phyloP scores from a whole-genome alignment of 1,139 yeast species.

The Kodamaea sp. region DNA sequence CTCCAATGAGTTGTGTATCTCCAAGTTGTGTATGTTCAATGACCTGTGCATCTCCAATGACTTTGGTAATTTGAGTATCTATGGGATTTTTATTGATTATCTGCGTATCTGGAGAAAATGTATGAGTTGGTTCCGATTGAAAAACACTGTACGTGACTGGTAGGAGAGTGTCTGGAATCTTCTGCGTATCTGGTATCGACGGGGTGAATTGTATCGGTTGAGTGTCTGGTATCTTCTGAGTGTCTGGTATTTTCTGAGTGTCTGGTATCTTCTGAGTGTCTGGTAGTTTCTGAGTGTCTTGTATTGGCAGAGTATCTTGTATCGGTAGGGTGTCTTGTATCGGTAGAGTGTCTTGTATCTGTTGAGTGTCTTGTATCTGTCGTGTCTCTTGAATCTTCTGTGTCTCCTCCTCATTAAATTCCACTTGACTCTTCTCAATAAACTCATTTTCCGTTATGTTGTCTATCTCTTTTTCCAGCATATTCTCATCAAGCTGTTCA shows the following conservation, averaged over 20 bases:
- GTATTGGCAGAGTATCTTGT: slow-evolving; percentile 2
- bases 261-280: slow-evolving; percentile 1
- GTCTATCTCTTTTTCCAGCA: no score
- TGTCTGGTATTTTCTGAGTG: slow-evolving; percentile 1
- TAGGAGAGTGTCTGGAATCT: slow-evolving; percentile 1
- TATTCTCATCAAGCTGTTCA: no score
- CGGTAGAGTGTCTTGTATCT: neutral
- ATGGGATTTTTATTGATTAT: neutral
- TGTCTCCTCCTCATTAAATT: neutral
- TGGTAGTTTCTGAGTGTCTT: neutral
- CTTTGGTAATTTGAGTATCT: slow-evolving; percentile 1
- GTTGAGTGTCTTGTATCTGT: neutral
- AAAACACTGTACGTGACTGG: slow-evolving; percentile 1
- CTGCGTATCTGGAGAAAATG: slow-evolving; percentile 2
- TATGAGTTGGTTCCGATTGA: neutral
- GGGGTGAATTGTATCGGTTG: slow-evolving; percentile 2
- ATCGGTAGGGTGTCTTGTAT: slow-evolving; percentile 1
- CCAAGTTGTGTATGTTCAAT: neutral
- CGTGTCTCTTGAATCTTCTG: neutral
- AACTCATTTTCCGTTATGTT: no score
- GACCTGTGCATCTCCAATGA: neutral
- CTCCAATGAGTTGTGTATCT: neutral
- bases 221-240: slow-evolving; percentile 1
- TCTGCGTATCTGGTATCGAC: neutral
- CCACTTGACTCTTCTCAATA: no score